Conservation (phyloP, 148 eudicot species). For the Suaeda aralocaspica region DNA sequence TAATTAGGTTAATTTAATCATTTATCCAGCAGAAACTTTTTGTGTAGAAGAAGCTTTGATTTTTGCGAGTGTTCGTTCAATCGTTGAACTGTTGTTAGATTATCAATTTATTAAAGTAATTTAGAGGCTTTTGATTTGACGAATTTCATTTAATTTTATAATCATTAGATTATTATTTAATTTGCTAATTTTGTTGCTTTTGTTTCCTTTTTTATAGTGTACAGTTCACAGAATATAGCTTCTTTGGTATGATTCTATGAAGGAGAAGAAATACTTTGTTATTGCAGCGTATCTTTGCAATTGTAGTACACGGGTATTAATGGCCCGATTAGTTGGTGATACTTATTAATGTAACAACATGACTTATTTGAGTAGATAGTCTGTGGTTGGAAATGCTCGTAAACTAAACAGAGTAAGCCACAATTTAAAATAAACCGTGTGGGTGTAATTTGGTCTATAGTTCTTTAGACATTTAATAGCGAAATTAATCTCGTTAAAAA, state of each 20-base stretch:
- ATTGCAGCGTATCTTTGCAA: constrained; percentile 31
- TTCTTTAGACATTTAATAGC: neutral
- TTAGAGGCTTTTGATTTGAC: too few relatives aligned
- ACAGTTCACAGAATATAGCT: neutral
- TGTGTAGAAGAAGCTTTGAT: neutral
- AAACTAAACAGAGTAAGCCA: too few relatives aligned
- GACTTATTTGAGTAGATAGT: too few relatives aligned
- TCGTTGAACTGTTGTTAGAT: neutral
- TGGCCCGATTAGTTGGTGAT: too few relatives aligned
- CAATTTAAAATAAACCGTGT: neutral
- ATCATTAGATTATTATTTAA: too few relatives aligned
- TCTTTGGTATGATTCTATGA: constrained; percentile 27
- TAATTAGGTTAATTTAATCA: too few relatives aligned
- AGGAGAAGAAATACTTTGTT: constrained; percentile 32
- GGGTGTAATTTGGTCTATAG: neutral
- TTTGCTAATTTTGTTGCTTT: neutral
- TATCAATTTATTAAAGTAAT: too few relatives aligned
- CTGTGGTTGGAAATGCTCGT: too few relatives aligned
- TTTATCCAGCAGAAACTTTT: too few relatives aligned
- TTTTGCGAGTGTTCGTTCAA: neutral
- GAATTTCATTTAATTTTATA: too few relatives aligned
- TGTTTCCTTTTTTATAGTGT: neutral
- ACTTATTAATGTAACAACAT: too few relatives aligned
- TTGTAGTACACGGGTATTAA: constrained; percentile 31
- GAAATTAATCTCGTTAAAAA: neutral